phyloP scores from a whole-genome alignment of 257 asterid species.

The Solanum boliviense region DNA sequence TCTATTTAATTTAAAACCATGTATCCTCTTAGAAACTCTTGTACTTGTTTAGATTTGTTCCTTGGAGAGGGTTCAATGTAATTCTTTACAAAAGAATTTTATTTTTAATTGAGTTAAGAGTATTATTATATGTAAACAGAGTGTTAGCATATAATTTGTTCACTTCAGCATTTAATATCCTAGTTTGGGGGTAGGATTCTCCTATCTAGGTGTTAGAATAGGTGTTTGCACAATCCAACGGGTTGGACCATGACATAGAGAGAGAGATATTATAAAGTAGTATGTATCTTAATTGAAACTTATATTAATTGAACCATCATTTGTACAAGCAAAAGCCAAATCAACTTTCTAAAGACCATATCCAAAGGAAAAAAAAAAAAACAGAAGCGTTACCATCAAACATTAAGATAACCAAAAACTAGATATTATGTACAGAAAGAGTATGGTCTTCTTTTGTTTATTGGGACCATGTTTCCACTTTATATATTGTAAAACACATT shows the following conservation, averaged over 20 bases:
- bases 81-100: too few relatives aligned
- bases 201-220: neutral
- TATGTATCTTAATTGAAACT: neutral
- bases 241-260: neutral
- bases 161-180: neutral
- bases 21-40: neutral
- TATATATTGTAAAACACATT: neutral
- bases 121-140: neutral
- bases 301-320: neutral
- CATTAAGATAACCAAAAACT: neutral
- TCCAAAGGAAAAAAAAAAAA: neutral
- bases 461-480: neutral
- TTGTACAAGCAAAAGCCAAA: neutral
- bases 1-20: neutral
- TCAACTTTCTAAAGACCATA: neutral
- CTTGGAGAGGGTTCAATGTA: neutral
- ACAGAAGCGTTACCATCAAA: neutral
- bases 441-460: neutral
- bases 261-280: neutral
- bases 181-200: neutral
- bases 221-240: neutral
- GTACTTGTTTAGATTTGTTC: neutral
- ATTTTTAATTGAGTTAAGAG: neutral
- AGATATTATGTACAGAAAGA: neutral
- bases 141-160: neutral